Percentiles rank a stretch among this genome's conserved stretches.
These are phyloP conservation scores for Trichoderma atrobrunneum DNA, from an alignment of 2,329 filamentous ascomycete species.

Conservation along the genomic window DNA sequence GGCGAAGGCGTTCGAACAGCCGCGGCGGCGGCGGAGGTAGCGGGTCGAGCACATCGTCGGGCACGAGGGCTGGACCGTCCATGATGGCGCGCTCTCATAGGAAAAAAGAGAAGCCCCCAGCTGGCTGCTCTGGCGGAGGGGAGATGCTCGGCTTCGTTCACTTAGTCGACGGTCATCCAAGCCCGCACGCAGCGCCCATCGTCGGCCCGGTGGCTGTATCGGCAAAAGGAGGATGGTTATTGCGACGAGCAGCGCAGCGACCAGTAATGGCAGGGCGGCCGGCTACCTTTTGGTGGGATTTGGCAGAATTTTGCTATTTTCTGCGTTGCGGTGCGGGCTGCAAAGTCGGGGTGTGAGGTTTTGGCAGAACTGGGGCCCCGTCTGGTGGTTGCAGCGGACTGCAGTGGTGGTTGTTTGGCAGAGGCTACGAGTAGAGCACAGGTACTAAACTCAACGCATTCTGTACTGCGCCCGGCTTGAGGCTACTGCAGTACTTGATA, in stretches of 20 bases:
- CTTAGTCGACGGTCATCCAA: conserved; percentile 23
- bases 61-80: conserved; percentile 49
- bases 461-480: conserved; percentile 1
- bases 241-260: conserved; percentile 3
- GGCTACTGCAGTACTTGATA: background rate
- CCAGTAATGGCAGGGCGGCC: conserved; percentile 7
- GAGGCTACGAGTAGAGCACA: background rate
- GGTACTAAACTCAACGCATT: background rate
- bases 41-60: conserved; percentile 58
- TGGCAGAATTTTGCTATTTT: background rate
- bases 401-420: conserved; percentile 3
- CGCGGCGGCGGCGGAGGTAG: conserved; percentile 63
- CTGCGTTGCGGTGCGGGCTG: conserved; percentile 3
- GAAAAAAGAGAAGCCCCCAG: conserved; percentile 11
- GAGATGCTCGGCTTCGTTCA: conserved; percentile 20
- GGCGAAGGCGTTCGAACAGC: conserved; percentile 69
- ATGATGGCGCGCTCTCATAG: conserved; percentile 39
- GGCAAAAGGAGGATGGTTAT: background rate
- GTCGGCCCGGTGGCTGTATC: conserved; percentile 27
- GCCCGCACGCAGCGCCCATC: conserved; percentile 33
- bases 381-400: background rate
- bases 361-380: conserved; percentile 8
- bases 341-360: conserved; percentile 17
- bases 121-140: conserved; percentile 14
- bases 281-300: background rate